phyloP scores from a whole-genome alignment of 352 stramenopile species.

The Nothophytophthora sp. region DNA sequence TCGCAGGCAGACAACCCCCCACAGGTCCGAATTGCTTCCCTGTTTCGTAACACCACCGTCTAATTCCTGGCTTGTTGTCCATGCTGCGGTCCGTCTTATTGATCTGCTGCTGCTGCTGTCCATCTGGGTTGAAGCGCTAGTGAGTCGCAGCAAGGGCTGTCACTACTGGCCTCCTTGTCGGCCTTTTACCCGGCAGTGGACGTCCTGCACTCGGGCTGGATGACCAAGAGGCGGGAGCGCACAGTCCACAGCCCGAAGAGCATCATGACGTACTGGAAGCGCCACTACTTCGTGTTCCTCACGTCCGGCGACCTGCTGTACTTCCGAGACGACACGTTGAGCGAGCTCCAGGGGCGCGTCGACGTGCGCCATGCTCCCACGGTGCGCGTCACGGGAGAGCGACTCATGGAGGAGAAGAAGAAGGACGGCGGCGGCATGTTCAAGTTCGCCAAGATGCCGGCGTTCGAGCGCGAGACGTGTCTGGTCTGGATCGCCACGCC shows the following conservation, averaged over 20 bases:
- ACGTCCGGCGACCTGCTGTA: conserved; percentile 76
- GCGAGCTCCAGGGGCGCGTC: conserved; percentile 71
- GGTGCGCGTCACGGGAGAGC: conserved; percentile 74
- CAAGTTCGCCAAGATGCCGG: conserved; percentile 68
- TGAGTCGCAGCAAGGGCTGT: conserved; percentile 78
- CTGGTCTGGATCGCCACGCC: conserved; percentile 84
- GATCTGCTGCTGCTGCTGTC: no score
- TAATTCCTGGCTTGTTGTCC: no score
- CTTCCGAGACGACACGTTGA: conserved; percentile 74
- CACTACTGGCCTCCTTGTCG: conserved; percentile 70
- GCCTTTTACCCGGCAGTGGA: conserved; percentile 79
- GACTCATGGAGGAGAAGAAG: conserved; percentile 74
- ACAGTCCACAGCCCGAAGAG: conserved; percentile 73
- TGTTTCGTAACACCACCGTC: no score
- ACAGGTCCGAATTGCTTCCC: no score
- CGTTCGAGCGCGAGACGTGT: conserved; percentile 59
- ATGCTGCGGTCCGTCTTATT: no score
- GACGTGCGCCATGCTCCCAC: conserved; percentile 80
- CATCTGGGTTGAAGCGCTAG: conserved; percentile 34
- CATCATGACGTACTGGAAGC: conserved; percentile 88
- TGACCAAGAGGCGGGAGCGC: conserved; percentile 75
- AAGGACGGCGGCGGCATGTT: conserved; percentile 63
- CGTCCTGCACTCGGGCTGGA: conserved; percentile 66
- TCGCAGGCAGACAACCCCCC: no score
- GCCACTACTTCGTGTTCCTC: conserved; percentile 80